Evolutionary conservation across 768 basidiomycete species (phyloP).

Genomic region (Suillus subluteus): DNA sequence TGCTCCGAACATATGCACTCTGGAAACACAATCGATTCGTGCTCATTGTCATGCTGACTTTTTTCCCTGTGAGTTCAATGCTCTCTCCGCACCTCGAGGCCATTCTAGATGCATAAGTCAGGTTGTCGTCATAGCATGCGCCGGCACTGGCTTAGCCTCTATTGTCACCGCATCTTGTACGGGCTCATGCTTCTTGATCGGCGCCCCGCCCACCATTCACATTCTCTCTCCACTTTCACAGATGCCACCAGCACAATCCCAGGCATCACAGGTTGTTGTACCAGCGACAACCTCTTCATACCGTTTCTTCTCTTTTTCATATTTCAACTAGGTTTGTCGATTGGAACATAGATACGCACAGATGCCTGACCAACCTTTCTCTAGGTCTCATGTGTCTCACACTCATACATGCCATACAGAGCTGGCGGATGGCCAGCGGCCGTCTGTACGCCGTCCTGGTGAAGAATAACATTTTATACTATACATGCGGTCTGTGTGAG

Average conservation of each 20-base stretch:
- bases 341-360: not conserved
- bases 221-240: not conserved
- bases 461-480: not conserved
- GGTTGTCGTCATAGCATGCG: not conserved
- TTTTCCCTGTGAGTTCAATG: not conserved
- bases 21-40: not conserved
- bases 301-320: not conserved
- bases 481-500: conserved; percentile 1
- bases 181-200: no score
- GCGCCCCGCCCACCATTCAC: not conserved
- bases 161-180: not conserved
- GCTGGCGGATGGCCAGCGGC: not conserved
- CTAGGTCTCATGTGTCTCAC: not conserved
- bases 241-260: not conserved
- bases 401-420: conserved; percentile 1
- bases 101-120: not conserved
- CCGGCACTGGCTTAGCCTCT: no score
- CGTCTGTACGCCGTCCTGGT: not conserved
- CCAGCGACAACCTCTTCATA: conserved; percentile 1
- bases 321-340: not conserved
- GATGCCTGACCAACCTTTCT: not conserved
- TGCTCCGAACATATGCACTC: conserved; percentile 2
- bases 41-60: no score
- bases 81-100: not conserved
- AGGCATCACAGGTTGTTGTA: not conserved